phyloP scores from a whole-genome alignment of 1,284 basidiomycete species.

The Leccinum proliferum region DNA sequence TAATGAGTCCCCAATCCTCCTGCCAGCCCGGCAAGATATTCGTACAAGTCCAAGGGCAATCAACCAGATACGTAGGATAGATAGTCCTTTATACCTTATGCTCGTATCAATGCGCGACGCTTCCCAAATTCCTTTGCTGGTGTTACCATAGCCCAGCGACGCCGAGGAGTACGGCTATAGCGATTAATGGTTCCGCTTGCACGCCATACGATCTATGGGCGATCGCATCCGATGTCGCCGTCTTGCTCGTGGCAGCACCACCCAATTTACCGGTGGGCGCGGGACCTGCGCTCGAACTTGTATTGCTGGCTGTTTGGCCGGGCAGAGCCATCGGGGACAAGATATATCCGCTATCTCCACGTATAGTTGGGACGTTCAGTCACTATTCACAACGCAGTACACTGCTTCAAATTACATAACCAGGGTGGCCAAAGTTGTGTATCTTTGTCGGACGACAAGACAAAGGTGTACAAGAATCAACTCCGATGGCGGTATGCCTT shows the following conservation, averaged over 20 bases:
- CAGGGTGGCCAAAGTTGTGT: slow-evolving; percentile 1
- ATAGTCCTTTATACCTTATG: not conserved
- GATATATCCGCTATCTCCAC: slow-evolving; percentile 26
- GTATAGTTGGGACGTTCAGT: too few species aligned
- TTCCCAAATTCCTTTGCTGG: not conserved
- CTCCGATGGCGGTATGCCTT: slow-evolving; percentile 14
- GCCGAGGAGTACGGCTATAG: slow-evolving; percentile 8
- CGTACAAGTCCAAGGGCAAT: slow-evolving; percentile 10
- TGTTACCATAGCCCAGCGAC: slow-evolving; percentile 15
- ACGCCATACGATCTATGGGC: not conserved
- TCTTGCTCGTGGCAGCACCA: not conserved
- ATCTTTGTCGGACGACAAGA: slow-evolving; percentile 1
- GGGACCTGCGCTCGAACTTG: slow-evolving; percentile 18
- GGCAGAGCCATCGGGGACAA: slow-evolving; percentile 35
- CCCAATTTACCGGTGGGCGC: not conserved
- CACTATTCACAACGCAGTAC: not conserved
- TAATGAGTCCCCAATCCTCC: not conserved
- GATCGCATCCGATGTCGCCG: slow-evolving; percentile 2
- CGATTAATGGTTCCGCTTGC: slow-evolving; percentile 3
- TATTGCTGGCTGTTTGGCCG: slow-evolving; percentile 33
- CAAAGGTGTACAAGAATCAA: slow-evolving; percentile 6
- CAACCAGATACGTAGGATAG: not conserved
- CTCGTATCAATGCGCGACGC: not conserved
- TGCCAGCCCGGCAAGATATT: not conserved
- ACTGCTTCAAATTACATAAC: not conserved